Evolutionary conservation across 495 filamentous ascomycete genomes (phyloP), one percentile per base, ranked within the genome.

Genomic region (Aspergillus bertholletiae): DNA sequence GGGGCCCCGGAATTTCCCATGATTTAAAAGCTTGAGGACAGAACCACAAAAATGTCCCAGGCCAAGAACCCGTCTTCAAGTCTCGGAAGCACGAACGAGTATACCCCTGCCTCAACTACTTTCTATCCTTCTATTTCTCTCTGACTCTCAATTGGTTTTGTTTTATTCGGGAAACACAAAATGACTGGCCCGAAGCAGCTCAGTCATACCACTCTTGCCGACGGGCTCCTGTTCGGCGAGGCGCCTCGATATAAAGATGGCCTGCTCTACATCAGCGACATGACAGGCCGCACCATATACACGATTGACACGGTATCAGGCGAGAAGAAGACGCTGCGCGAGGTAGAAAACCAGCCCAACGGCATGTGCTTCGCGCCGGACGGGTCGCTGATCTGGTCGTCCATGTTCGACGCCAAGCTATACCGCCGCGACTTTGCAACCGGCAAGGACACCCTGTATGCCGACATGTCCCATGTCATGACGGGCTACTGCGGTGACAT

Each of bases 211-310:
- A 12, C 9, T 18, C 20, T 20, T 18, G 41, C 41, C 41, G 41
- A 45, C 2, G 41, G 41, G 9, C 41, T 45, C 41, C 41, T 45
- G 15, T 45, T 45, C 17, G 41, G 41, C 21, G 41, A 45, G 21
- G 17, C 41, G 4, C 41, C 41, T 45, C 41, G 41, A 13, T 45
- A 45, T 18, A 1, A 18, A 45, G 41, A 45, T 18, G 41, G 41
- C 3, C 41, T 45, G 17, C 41, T 45, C 41, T 45, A 45, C 41
- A 45, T 45, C 17, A 45, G 41, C 41, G 41, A 45, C 41, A 45
- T 45, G 41, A 45, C 41, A 3, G 41, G 41, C 9, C 41, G 17
- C 4, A 18, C 41, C 4, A 45, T 45, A 12, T 45, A 45, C 41
- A 45, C 41, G 9, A 8, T 45, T 20, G 17, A 45, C 8, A 12